phyloP scores from a whole-genome alignment of 2,329 filamentous ascomycete species.

The Arachnomyces sp. region DNA sequence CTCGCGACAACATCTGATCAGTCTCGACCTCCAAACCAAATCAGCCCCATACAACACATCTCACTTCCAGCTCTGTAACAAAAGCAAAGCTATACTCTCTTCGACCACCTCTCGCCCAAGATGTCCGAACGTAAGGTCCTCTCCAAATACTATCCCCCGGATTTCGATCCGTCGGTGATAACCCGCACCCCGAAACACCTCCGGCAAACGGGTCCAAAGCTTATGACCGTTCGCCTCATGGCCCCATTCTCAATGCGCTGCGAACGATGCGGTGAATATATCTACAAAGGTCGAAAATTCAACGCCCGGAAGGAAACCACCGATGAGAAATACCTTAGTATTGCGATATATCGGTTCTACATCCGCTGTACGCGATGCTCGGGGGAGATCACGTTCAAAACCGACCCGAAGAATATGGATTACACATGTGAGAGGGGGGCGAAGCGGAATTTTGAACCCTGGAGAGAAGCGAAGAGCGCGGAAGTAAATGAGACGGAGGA shows the following conservation, averaged over 20 bases:
- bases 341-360: constrained; percentile 84
- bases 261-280: constrained; percentile 64
- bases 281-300: constrained; percentile 91
- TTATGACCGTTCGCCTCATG: constrained; percentile 85
- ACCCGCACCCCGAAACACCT: constrained; percentile 52
- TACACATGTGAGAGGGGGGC: constrained; percentile 75
- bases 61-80: neutral
- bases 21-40: constrained; percentile 5
- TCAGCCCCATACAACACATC: too few species aligned
- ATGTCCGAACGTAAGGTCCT: constrained; percentile 81
- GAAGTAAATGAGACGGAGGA: constrained; percentile 69
- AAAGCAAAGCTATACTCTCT: neutral
- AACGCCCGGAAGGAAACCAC: constrained; percentile 91
- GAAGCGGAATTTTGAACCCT: constrained; percentile 87
- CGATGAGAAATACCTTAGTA: constrained; percentile 79
- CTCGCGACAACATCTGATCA: too few species aligned
- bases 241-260: constrained; percentile 77
- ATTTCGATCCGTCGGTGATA: constrained; percentile 85
- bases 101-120: constrained; percentile 19
- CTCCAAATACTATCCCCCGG: constrained; percentile 52
- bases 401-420: constrained; percentile 87
- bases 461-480: constrained; percentile 59
- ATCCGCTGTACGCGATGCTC: constrained; percentile 82
- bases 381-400: constrained; percentile 84
- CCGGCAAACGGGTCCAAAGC: constrained; percentile 60